Base-by-base conservation (phyloP, 176 grass and related monocot species). In the Melocanna baccifera region DNA sequence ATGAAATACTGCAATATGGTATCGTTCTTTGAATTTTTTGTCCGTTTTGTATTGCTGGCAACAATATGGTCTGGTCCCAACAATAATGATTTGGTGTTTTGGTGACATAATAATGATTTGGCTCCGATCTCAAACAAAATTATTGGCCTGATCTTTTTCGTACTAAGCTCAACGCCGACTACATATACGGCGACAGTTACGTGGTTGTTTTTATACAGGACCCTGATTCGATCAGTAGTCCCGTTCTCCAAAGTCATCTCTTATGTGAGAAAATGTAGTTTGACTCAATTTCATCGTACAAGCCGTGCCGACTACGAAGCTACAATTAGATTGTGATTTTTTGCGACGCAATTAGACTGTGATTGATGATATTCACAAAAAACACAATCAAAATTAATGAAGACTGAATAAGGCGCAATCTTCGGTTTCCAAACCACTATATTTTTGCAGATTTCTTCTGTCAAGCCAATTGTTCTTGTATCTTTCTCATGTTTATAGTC, bases 281-380 rank as follows among this genome's bases (percentile, higher is more conserved):
- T 13, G 45, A 56, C 82, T 42, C 71, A 9, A 39, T 23, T 48
- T 23, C 1, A 42, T 32, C 5, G 16, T 2, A 9, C 9, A 66
- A 41, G 9, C 81, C 19, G 34, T 84, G 82, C 82, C 82, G 71
- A 56, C 71, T 76, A 29, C 8, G 6, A 73, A 28, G 14, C 43
- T 50, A 34, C 4, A 34, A 34, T 34, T 34, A 34, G 32, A 34
- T 34, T 34, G 32, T 4, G 32, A 34, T 34, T 34, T 34, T 34
- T 34, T 34, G 32, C 32, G 32, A 34, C 3, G 32, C 4, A 34
- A 34, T 34, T 73, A 26, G 28, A 64, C 13, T 16, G 6, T 51
- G 45, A 29, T 73, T 32, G 70, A 18, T 25, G 28, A 5, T 46
- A 16, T 72, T 26, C 7, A 18, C 70, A 28, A 25, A 30, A 30